Percentiles rank a stretch among this genome's conserved stretches.
phyloP scores from a whole-genome alignment of 768 basidiomycete genomes.

The Boletus bicolor region DNA sequence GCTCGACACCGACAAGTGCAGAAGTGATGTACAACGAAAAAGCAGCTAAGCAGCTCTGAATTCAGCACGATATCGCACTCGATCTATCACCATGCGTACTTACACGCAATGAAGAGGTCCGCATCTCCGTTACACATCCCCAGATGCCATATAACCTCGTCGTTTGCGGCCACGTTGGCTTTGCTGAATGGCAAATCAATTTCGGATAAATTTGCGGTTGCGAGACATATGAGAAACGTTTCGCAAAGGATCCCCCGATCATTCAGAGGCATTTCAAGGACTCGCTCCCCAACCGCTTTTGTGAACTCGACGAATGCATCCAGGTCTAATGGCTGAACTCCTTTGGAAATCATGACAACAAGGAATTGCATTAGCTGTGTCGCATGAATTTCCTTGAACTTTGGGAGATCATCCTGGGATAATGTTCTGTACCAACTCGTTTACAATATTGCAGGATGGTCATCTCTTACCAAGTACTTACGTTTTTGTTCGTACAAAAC shows the following conservation, averaged over 20 bases:
- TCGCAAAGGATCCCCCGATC: conserved; percentile 29
- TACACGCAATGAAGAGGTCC: conserved; percentile 43
- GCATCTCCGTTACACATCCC: conserved; percentile 24
- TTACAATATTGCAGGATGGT: background rate
- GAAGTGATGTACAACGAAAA: conserved; percentile 44
- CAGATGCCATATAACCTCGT: conserved; percentile 39
- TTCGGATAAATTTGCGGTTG: conserved; percentile 21
- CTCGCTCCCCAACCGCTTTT: conserved; percentile 12
- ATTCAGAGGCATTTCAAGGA: conserved; percentile 11
- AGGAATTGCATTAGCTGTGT: conserved; percentile 28
- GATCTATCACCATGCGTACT: conserved; percentile 18
- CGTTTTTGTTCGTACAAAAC: conserved; percentile 11
- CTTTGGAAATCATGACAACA: conserved; percentile 19
- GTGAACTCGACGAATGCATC: conserved; percentile 10
- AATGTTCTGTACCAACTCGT: conserved; percentile 12
- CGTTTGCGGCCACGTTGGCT: conserved; percentile 17
- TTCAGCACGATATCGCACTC: background rate
- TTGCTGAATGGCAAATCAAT: conserved; percentile 9
- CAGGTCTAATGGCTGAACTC: conserved; percentile 7
- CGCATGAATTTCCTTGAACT: conserved; percentile 1
- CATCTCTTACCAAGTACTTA: conserved; percentile 6
- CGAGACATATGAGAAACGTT: conserved; percentile 35
- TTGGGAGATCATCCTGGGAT: conserved; percentile 3
- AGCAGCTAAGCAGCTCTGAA: conserved; percentile 35
- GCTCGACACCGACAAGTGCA: conserved; percentile 25